Evolutionary conservation across 2,329 filamentous ascomycete species (phyloP), one percentile per base, ranked within the genome.

Genomic region (Cadophora malorum): DNA sequence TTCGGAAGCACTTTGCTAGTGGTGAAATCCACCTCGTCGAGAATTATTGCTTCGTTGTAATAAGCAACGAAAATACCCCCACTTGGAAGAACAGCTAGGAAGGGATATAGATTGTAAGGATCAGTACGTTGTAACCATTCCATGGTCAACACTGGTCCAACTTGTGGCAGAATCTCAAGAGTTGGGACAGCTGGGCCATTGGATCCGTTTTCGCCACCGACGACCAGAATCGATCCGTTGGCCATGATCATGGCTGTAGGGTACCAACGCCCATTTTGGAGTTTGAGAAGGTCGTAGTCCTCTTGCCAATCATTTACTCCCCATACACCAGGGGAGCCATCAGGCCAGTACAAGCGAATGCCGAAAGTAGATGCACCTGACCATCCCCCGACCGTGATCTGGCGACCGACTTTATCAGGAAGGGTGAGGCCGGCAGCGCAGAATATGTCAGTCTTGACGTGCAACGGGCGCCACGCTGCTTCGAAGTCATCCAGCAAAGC

Each of bases 61-160:
- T 90, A 90, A 4, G 82, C 82, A 33, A 89, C 85, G 70, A 90
- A 88, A 76, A 91, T 90, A 28, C 28, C 28, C 3, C 87, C 86
- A 0, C 84, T 83, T 0, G 88, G 88, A 12, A 91, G 79, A 8
- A 90, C 86, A 14, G 82, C 82, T 28, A 89, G 77, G 79, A 86
- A 91, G 0, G 90, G 90, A 68, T 91, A 91, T 38, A 91, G 78
- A 74, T 91, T 91, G 79, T 88, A 87, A 2, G 89, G 89, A 69
- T 90, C 85, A 1, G 88, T 90, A 16, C 85, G 82, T 67, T 85
- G 79, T 21, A 91, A 83, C 80, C 86, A 90, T 65, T 90, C 86
- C 79, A 88, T 28, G 84, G 73, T 83, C 82, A 28, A 88, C 77
- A 2, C 77, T n/a, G 83, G 83, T 41, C 84, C 82, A 28, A 63